Base-by-base conservation (phyloP, 352 stramenopile genomes). In the Globisporangium echinulatum region DNA sequence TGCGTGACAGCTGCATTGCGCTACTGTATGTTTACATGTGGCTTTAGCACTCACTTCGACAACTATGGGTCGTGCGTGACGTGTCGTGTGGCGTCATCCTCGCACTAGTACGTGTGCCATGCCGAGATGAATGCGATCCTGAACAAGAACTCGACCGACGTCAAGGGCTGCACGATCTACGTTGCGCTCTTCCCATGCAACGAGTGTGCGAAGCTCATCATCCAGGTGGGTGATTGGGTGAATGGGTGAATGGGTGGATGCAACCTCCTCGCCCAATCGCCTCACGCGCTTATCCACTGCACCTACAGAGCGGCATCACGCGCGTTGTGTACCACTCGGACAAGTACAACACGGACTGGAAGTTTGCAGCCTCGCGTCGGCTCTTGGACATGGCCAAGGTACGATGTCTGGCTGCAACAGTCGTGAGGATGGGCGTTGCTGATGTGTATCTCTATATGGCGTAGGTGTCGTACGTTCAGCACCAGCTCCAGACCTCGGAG, bases 71-170 rank as follows among this genome's bases (percentile, higher is more conserved):
- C 25, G 25, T 33, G 25, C 25, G 25, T 3, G 25, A 33, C 25
- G 25, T 50, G 17, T 2, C 44, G 15, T 25, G 2, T 19, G 17
- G n/a, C 8, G 7, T 38, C 8, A 15, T 7, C 56, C 5, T n/a
- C 6, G 42, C 8, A 14, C 9, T 48, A 97, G 74, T 99, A 98
- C 72, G 97, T 99, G 25, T 98, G 94, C 56, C 97, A 99, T 67
- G 97, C 97, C 17, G 97, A 99, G 79, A 97, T 99, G 79, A 99
- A 99, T 76, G 97, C 97, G 6, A 99, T 99, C 70, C 69, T 99
- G 54, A 99, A 99, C 75, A 99, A 98, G 69, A 98, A 98, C 67
- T 96, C 87, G 49, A 91, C 92, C 0, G 90, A 97, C 69, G 81
- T 98, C 19, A 87, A 96, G 59, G 88, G 85, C 59, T 97, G 94